phyloP scores from a whole-genome alignment of 2,329 filamentous ascomycete species.

The Neopestalotiopsis sp. region DNA sequence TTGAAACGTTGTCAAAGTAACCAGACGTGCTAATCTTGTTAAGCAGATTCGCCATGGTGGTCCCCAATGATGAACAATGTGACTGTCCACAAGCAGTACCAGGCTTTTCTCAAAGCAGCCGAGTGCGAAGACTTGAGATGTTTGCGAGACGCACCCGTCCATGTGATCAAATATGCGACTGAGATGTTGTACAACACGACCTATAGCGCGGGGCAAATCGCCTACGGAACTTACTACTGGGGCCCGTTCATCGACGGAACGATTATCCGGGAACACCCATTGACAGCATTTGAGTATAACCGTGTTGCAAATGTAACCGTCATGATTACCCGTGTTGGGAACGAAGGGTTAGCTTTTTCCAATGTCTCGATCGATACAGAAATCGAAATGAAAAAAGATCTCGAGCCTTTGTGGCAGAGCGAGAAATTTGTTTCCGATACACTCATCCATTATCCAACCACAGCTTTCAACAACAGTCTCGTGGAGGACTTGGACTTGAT shows the following conservation, averaged over 20 bases:
- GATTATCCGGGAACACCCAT: too few species aligned
- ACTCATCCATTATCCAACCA: too few species aligned
- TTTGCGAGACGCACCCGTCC: background rate
- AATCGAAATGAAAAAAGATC: too few species aligned
- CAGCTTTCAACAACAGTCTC: too few species aligned
- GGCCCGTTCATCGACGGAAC: background rate
- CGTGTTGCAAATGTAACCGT: too few species aligned
- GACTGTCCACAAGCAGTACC: background rate
- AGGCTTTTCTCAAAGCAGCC: conserved; percentile 4
- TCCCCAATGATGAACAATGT: background rate
- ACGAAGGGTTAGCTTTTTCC: too few species aligned
- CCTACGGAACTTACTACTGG: conserved; percentile 36
- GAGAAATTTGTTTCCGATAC: too few species aligned
- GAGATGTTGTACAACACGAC: conserved; percentile 30
- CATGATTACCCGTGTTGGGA: too few species aligned
- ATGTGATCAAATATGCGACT: background rate
- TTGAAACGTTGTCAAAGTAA: background rate
- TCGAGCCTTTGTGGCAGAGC: too few species aligned
- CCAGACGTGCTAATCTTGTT: background rate
- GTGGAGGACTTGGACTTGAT: too few species aligned
- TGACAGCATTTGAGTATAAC: too few species aligned
- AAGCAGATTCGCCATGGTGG: background rate
- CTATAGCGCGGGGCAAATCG: conserved; percentile 47
- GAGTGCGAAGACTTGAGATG: background rate
- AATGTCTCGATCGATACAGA: too few species aligned